These are phyloP conservation scores for Dacryopinax primogenitus DNA, from an alignment of 768 basidiomycete genomes.

Conservation along the genomic window DNA sequence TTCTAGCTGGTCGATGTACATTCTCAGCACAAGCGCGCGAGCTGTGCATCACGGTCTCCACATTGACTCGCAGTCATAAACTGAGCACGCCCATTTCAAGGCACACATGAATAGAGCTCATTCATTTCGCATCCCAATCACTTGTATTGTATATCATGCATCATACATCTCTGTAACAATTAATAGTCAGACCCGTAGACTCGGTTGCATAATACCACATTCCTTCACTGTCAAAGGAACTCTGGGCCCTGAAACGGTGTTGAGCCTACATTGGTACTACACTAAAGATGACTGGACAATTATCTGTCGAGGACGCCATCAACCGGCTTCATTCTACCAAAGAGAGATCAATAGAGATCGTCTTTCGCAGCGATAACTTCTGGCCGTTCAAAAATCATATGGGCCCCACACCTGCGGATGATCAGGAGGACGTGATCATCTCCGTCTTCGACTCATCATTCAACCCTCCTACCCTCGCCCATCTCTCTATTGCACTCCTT, in stretches of 20 bases:
- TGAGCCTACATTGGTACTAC: not conserved
- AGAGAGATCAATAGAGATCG: not conserved
- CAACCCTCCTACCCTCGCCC: constrained; percentile 82
- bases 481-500: constrained; percentile 51
- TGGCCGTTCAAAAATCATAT: not conserved
- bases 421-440: constrained; percentile 32
- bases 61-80: too few relatives aligned
- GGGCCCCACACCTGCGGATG: not conserved
- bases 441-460: constrained; percentile 84
- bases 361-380: not conserved
- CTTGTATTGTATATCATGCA: not conserved
- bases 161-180: too few relatives aligned
- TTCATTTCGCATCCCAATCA: not conserved
- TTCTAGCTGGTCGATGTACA: too few relatives aligned
- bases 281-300: not conserved
- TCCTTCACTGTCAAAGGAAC: too few relatives aligned
- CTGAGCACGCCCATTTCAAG: too few relatives aligned
- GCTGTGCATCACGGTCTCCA: too few relatives aligned
- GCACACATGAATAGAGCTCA: too few relatives aligned
- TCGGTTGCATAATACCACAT: not conserved
- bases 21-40: too few relatives aligned
- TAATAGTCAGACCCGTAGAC: too few relatives aligned
- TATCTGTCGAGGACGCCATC: not conserved
- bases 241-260: not conserved
- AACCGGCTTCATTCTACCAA: not conserved